phyloP scores from a whole-genome alignment of 306 rosid genomes.

The Cyclanthera cordifolia region DNA sequence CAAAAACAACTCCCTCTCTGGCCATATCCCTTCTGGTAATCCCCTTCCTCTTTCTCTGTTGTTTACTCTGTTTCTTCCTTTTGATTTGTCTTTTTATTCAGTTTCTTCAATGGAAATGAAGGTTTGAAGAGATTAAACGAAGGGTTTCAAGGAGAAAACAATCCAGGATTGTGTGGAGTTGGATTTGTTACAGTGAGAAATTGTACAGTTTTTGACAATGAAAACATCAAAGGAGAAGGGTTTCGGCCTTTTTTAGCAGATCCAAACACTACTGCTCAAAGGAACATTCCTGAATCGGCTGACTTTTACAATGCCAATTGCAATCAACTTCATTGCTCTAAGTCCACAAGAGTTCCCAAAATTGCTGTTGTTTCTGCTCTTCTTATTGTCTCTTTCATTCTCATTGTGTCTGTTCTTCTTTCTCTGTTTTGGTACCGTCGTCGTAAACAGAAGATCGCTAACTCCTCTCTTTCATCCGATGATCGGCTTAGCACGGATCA shows the following conservation, averaged over 20 bases:
- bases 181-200: constrained; percentile 45
- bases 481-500: constrained; percentile 54
- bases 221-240: constrained; percentile 19
- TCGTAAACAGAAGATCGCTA: constrained; percentile 59
- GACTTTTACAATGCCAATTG: constrained; percentile 25
- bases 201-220: constrained; percentile 38
- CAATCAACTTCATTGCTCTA: constrained; percentile 40
- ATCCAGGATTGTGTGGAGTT: constrained; percentile 53
- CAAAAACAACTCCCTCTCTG: constrained; percentile 63
- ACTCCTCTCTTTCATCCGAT: constrained; percentile 33
- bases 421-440: constrained; percentile 44
- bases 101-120: constrained; percentile 22
- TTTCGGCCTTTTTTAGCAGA: constrained; percentile 19
- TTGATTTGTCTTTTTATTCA: not conserved
- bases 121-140: constrained; percentile 49
- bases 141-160: constrained; percentile 61
- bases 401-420: constrained; percentile 28
- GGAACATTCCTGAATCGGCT: constrained; percentile 43
- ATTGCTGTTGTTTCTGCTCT: constrained; percentile 39
- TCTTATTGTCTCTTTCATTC: constrained; percentile 23
- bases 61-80: not conserved
- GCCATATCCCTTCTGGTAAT: constrained; percentile 63
- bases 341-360: constrained; percentile 32
- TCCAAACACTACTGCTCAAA: constrained; percentile 16
- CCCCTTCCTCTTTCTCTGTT: constrained; percentile 3